Percentiles rank a stretch among this genome's conserved stretches.
These are phyloP conservation scores for Neurospora sp. DNA, from an alignment of 495 filamentous ascomycete genomes.

Conservation along the genomic window DNA sequence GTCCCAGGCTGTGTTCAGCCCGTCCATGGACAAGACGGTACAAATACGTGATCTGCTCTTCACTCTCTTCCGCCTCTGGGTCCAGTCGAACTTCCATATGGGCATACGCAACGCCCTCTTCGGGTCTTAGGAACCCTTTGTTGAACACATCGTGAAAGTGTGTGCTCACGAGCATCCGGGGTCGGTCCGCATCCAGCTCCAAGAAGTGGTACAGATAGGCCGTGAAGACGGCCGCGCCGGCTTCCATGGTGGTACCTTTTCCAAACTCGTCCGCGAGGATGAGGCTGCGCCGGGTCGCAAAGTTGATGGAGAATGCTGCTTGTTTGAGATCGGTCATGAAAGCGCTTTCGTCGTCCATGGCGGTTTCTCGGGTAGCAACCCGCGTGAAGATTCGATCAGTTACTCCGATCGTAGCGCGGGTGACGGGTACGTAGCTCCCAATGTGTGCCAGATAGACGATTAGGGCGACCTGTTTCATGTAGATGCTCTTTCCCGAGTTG, in stretches of 20 bases:
- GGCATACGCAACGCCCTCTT: constrained; percentile 56
- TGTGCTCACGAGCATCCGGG: constrained; percentile 79
- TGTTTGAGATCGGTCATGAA: constrained; percentile 94
- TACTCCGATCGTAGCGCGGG: constrained; percentile 67
- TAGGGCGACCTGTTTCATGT: constrained; percentile 90
- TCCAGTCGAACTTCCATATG: constrained; percentile 85
- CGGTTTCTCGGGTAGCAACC: constrained; percentile 77
- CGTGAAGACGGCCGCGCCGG: constrained; percentile 79
- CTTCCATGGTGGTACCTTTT: constrained; percentile 76
- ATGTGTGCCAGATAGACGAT: constrained; percentile 92
- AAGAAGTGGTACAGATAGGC: constrained; percentile 74
- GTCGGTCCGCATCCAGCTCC: constrained; percentile 44
- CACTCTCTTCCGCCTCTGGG: constrained; percentile 42
- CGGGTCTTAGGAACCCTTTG: constrained; percentile 48
- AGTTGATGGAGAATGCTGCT: constrained; percentile 64
- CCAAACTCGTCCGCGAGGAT: constrained; percentile 92
- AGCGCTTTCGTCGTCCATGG: constrained; percentile 76
- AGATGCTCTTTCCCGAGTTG: constrained; percentile 92
- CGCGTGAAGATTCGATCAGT: constrained; percentile 91
- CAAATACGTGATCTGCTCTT: constrained; percentile 79
- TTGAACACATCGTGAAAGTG: constrained; percentile 96
- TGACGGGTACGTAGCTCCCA: constrained; percentile 83
- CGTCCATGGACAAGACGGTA: constrained; percentile 64
- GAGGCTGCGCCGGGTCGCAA: constrained; percentile 68
- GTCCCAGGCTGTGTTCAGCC: constrained; percentile 76